Percentiles rank a stretch among this genome's conserved stretches.
Evolutionary conservation across 2,329 filamentous ascomycete genomes (phyloP).

Genomic region (Cercospora canescens): DNA sequence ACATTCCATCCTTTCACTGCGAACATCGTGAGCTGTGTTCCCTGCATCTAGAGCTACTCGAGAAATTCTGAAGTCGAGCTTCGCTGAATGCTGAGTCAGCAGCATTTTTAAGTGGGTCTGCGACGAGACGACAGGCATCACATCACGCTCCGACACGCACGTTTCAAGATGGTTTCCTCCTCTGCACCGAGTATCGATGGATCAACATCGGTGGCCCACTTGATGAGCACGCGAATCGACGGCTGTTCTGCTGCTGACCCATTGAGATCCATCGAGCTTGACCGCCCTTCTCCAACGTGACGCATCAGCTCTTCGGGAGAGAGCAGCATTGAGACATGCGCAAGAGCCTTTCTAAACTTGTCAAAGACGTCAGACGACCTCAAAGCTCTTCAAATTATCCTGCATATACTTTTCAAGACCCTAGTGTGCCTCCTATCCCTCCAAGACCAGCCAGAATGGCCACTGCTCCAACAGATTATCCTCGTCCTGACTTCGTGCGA

Average conservation of each 20-base stretch:
- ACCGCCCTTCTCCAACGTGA: not conserved
- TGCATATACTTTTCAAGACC: slow-evolving; percentile 3
- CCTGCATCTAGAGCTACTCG: not conserved
- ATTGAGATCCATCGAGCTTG: not conserved
- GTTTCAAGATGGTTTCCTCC: not conserved
- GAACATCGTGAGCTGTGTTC: slow-evolving; percentile 66
- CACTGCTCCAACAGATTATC: slow-evolving; percentile 45
- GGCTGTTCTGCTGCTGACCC: not conserved
- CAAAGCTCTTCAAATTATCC: not conserved
- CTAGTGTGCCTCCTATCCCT: slow-evolving; percentile 7
- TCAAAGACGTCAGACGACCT: slow-evolving; percentile 17
- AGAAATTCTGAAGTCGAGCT: slow-evolving; percentile 11
- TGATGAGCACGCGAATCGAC: not conserved
- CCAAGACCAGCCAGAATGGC: slow-evolving; percentile 15
- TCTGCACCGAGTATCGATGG: not conserved
- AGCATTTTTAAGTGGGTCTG: not conserved
- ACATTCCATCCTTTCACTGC: slow-evolving; percentile 92
- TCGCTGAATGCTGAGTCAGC: not conserved
- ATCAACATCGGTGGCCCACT: slow-evolving; percentile 11
- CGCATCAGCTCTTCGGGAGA: not conserved
- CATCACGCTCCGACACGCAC: not conserved
- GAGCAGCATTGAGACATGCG: slow-evolving; percentile 12
- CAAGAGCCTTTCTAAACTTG: slow-evolving; percentile 20
- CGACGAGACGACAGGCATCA: not conserved
- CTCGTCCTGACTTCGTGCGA: slow-evolving; percentile 65